Evolutionary conservation across 805 yeast genomes (phyloP).

Genomic region (Kluyveromyces lactis): DNA sequence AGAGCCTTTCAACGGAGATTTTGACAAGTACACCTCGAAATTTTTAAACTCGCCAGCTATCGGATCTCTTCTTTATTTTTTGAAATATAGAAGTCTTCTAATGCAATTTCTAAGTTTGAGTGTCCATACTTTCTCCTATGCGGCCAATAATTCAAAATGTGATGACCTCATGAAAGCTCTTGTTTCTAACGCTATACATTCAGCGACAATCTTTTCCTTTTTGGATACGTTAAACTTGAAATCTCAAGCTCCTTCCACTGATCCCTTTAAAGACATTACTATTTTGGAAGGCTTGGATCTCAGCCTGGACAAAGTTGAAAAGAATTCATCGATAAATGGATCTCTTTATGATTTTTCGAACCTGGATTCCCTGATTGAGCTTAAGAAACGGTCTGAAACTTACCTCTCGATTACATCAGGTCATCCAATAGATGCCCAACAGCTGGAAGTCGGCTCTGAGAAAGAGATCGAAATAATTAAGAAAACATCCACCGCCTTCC

Average conservation of each 20-base stretch:
- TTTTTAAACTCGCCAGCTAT: conserved; percentile 28
- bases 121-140: conserved; percentile 49
- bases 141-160: conserved; percentile 39
- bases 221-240: conserved; percentile 61
- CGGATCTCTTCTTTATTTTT: conserved; percentile 52
- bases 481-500: conserved; percentile 35
- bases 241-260: conserved; percentile 31
- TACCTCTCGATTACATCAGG: conserved; percentile 6
- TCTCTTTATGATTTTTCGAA: conserved; percentile 37
- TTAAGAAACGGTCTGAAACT: conserved; percentile 16
- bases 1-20: conserved; percentile 28
- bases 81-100: conserved; percentile 50
- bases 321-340: conserved; percentile 21
- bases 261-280: conserved; percentile 13
- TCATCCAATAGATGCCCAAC: conserved; percentile 18
- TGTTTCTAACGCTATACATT: conserved; percentile 45
- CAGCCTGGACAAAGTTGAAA: conserved; percentile 34
- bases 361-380: conserved; percentile 30
- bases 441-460: conserved; percentile 9
- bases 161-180: conserved; percentile 41
- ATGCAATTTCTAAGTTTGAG: conserved; percentile 65
- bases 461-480: conserved; percentile 21
- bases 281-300: conserved; percentile 32
- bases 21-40: conserved; percentile 30
- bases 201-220: conserved; percentile 60